Evolutionary conservation across 805 yeast species (phyloP).

Genomic region (Sugiyamaella chiloensis): DNA sequence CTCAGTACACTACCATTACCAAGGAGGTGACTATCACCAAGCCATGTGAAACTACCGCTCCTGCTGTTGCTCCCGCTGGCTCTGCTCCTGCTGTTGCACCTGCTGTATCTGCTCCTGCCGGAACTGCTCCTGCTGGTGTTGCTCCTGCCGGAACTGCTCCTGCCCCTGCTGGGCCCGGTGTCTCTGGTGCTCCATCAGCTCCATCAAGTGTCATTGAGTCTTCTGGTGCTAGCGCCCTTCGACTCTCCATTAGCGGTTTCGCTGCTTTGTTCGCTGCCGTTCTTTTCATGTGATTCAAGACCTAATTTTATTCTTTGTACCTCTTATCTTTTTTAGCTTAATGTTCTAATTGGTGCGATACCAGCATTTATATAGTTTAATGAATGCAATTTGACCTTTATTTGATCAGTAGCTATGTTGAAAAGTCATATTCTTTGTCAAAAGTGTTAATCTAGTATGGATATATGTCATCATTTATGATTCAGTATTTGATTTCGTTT

Average conservation of each 20-base stretch:
- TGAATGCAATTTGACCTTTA: too few relatives aligned
- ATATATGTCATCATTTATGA: too few relatives aligned
- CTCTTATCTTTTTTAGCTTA: background rate
- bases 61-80: constrained; percentile 2
- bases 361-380: constrained; percentile 3
- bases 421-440: too few relatives aligned
- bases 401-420: too few relatives aligned
- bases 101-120: constrained; percentile 1
- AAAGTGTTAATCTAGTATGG: too few relatives aligned
- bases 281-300: constrained; percentile 5
- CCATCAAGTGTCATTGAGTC: constrained; percentile 2
- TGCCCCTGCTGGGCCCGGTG: constrained; percentile 4
- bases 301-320: background rate
- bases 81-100: background rate
- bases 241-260: background rate
- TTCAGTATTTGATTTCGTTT: too few relatives aligned
- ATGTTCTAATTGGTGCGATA: constrained; percentile 1
- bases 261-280: constrained; percentile 1
- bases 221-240: constrained; percentile 1
- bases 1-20: constrained; percentile 2
- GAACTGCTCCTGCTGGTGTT: background rate
- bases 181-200: background rate
- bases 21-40: background rate
- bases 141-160: background rate
- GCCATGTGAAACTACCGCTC: background rate